Evolutionary conservation across 371 early-diverging fungal species (phyloP), one percentile per base, ranked within the genome.

Genomic region (Rhizopus stolonifer): DNA sequence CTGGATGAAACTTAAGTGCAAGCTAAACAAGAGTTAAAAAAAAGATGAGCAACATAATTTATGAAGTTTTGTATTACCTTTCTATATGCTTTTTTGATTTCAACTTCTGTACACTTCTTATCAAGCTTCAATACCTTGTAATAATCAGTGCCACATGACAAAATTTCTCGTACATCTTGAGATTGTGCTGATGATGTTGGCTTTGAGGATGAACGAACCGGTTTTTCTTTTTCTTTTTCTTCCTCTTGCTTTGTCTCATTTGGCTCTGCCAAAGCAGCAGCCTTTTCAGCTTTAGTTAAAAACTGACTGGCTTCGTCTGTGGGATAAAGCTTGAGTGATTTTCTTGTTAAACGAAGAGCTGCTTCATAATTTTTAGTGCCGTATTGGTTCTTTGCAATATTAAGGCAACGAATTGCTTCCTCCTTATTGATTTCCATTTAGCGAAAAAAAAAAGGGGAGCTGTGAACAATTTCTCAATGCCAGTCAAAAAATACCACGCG

Each of bases 1-100:
- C 99, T 1, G 99, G 99, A 72, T 99, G 99, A 69, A 93, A 98
- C 65, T 89, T 89, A 40, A 94, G 76, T 19, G 98, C 98, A 44
- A 96, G 76, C 90, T 91, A 71, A 17, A 2, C 4, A 11, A 19
- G 0, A 36, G 21, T 17, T 21, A 46, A 10, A 4, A 40, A 46
- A 18, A 38, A 15, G 11, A 39, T 9, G 31, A 13, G 49, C 14
- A 19, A 18, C 19, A n/a, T 24, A 25, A 31, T 31, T 46, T 7
- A 45, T 8, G n/a, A 3, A 14, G 15, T 21, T 48, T 29, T 29
- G 4, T 29, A n/a, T 48, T 61, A 91, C 91, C 84, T 94, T 95
- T 64, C 94, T 83, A 73, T 96, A 99, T 9, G 99, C 91, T 70
- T 92, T 94, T 70, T 96, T 97, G 52, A 99, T 91, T 49, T 98